Base-by-base conservation (phyloP, 768 basidiomycete genomes). In the Cantharellus cinnabarinus region DNA sequence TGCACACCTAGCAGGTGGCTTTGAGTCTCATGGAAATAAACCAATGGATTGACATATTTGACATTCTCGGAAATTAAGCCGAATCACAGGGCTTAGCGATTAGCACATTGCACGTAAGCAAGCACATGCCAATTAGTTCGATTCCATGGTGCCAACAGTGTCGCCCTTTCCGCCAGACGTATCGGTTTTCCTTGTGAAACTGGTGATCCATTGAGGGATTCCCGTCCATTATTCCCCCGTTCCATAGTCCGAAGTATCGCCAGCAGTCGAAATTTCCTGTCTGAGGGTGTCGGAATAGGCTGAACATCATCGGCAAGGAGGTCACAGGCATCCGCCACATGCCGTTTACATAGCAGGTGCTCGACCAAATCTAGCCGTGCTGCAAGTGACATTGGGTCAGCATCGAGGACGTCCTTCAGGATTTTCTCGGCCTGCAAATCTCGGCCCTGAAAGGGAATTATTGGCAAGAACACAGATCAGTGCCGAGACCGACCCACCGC, bases 21-120 rank as follows among this genome's bases (percentile, higher is more conserved):
- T 29, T 29, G 20, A 29, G 20, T 29, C 20, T 29, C 20, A 29
- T 29, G 20, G 20, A 29, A 29, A 29, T 29, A 29, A 29, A 29
- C 20, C 20, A 29, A 29, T 29, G 20, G 20, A 29, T 29, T 29
- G 20, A 29, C 20, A 29, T 29, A 29, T 29, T 29, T 29, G 20
- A 29, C 20, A 29, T 29, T 29, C 20, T 29, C 20, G 20, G 20
- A 29, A 29, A 29, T 29, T 29, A 29, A 29, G 20, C 20, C 20
- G 20, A 29, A 29, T 29, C 20, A 29, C 20, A 29, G 20, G 20
- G 20, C 20, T 29, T 29, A 29, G 20, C 20, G 20, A 77, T 61
- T 14, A 81, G 67, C 35, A 81, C 82, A 39, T 82, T 72, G 72
- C 62, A 79, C 75, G 70, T 75, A 80, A 15, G 78, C 81, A 61